phyloP scores from a whole-genome alignment of 305 asterid species.

The Striga hermonthica region DNA sequence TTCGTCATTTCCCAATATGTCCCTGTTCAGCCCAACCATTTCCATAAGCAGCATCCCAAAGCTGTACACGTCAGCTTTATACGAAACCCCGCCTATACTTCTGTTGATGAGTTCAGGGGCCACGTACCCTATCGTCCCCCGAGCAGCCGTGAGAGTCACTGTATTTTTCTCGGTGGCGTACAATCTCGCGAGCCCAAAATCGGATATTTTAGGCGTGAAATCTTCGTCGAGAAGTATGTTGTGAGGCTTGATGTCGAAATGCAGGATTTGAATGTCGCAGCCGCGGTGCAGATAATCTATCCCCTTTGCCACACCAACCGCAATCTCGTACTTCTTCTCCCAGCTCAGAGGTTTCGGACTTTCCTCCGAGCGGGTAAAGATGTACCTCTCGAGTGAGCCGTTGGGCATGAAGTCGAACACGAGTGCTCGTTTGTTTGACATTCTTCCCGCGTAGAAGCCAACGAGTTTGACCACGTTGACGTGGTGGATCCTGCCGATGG shows the following conservation, averaged over 20 bases:
- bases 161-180: not conserved
- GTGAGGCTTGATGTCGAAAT: conserved; percentile 26
- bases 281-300: conserved; percentile 15
- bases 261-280: conserved; percentile 19
- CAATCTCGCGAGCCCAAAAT: conserved; percentile 25
- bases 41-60: conserved; percentile 27
- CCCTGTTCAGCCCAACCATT: conserved; percentile 7
- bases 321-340: conserved; percentile 19
- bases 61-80: conserved; percentile 21
- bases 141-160: conserved; percentile 25
- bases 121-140: conserved; percentile 21
- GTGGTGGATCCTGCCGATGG: conserved; percentile 27
- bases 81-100: conserved; percentile 5
- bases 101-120: conserved; percentile 19
- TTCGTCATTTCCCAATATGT: not conserved
- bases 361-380: not conserved
- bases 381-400: conserved; percentile 36
- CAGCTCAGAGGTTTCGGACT: not conserved
- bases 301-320: conserved; percentile 22
- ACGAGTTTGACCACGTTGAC: conserved; percentile 26
- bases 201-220: conserved; percentile 25
- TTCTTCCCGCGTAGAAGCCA: conserved; percentile 29
- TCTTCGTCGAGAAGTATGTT: conserved; percentile 21
- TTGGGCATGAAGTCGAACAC: conserved; percentile 39
- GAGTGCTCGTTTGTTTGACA: conserved; percentile 31